These are phyloP conservation scores for Cutaneotrichosporon daszewskae DNA, from an alignment of 1,284 basidiomycete species.

Conservation along the genomic window DNA sequence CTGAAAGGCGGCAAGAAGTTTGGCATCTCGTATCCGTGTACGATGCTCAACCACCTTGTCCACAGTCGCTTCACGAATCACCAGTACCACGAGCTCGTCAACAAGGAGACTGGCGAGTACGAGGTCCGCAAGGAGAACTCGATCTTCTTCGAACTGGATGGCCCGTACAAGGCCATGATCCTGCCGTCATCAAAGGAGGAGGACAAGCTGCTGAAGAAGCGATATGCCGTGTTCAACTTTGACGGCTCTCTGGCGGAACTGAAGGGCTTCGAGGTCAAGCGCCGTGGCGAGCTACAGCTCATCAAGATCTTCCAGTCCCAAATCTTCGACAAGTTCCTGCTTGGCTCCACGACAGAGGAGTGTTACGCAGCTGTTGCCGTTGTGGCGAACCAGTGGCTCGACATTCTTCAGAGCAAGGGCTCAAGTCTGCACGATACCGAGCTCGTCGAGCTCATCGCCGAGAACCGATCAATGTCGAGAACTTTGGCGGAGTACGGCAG, in stretches of 20 bases:
- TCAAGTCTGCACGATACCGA: constrained; percentile 83
- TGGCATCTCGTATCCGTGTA: constrained; percentile 95
- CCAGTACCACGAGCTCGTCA: constrained; percentile 86
- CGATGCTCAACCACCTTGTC: constrained; percentile 98
- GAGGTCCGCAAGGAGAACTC: constrained; percentile 90
- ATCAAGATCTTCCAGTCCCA: constrained; percentile 99
- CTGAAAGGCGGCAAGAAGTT: constrained; percentile 82
- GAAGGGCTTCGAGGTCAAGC: constrained; percentile 99
- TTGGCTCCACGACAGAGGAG: constrained; percentile 86
- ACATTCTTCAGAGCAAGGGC: constrained; percentile 84
- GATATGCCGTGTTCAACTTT: constrained; percentile 99
- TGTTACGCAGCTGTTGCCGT: constrained; percentile 93
- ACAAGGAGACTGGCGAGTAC: constrained; percentile 78
- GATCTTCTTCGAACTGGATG: constrained; percentile 99
- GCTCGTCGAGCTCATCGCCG: constrained; percentile 94
- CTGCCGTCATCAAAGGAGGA: constrained; percentile 98
- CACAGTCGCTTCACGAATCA: constrained; percentile 94
- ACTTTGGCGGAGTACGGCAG: constrained; percentile 92
- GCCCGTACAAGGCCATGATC: constrained; percentile 98
- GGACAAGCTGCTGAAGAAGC: constrained; percentile 97
- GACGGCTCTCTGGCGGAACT: constrained; percentile 95
- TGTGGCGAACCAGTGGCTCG: constrained; percentile 95
- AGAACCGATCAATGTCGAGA: constrained; percentile 97
- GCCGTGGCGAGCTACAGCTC: constrained; percentile 93
- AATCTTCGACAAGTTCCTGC: constrained; percentile 95